These are phyloP conservation scores for Heritiera littoralis DNA, from an alignment of 345 rosid genomes.

Conservation along the genomic window DNA sequence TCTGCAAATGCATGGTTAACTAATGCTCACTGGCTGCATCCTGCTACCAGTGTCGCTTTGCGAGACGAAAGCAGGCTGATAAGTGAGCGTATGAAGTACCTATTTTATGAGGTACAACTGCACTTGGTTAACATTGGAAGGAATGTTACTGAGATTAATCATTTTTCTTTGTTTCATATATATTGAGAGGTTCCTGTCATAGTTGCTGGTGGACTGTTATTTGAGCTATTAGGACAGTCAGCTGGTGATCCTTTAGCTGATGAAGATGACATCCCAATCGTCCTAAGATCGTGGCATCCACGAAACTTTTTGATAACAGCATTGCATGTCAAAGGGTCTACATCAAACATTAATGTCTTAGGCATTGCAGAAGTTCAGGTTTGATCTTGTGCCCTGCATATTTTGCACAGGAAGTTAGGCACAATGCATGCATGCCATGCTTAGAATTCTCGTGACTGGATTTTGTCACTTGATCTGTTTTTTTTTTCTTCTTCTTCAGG, in stretches of 20 bases:
- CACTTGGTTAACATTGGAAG: background rate
- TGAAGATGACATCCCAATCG: constrained; percentile 66
- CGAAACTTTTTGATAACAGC: constrained; percentile 56
- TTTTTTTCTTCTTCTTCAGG: constrained; percentile 33
- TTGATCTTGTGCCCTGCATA: constrained; percentile 22
- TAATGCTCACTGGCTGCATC: constrained; percentile 61
- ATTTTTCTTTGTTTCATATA: constrained; percentile 7
- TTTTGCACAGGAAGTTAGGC: background rate
- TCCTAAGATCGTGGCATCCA: constrained; percentile 66
- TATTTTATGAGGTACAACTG: constrained; percentile 53
- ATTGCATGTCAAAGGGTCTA: constrained; percentile 57
- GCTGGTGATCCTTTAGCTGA: constrained; percentile 56
- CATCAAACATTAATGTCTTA: constrained; percentile 43
- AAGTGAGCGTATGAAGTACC: constrained; percentile 68
- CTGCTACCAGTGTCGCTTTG: constrained; percentile 53
- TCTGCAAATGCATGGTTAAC: constrained; percentile 47
- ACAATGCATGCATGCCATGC: background rate
- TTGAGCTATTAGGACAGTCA: constrained; percentile 73
- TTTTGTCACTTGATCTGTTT: constrained; percentile 9
- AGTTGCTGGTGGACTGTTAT: constrained; percentile 65
- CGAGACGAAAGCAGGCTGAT: constrained; percentile 56
- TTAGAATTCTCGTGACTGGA: background rate
- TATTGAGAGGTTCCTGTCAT: constrained; percentile 60
- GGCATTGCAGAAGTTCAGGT: constrained; percentile 71
- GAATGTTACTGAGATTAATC: background rate